phyloP scores from a whole-genome alignment of 202 grass and related monocot species.

The Schoenoplectus tabernaemontani region DNA sequence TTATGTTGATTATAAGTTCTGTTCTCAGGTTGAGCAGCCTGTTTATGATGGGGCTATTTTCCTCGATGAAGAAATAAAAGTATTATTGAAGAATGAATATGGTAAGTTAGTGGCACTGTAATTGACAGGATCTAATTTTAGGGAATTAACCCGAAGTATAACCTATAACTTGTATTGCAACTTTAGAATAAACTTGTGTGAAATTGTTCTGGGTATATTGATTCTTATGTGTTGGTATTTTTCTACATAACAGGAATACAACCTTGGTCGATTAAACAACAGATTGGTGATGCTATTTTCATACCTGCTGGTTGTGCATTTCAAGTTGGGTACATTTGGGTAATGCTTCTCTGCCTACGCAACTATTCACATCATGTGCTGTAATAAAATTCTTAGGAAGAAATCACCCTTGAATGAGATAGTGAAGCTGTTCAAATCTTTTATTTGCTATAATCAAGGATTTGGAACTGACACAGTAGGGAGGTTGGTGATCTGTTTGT shows the following conservation, averaged over 20 bases:
- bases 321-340: slow-evolving; percentile 87
- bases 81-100: slow-evolving; percentile 64
- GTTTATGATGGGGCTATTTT: slow-evolving; percentile 74
- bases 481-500: not conserved
- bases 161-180: not conserved
- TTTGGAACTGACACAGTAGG: not conserved
- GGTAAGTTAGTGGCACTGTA: slow-evolving; percentile 41
- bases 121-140: not conserved
- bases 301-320: slow-evolving; percentile 92
- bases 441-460: not conserved
- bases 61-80: slow-evolving; percentile 65
- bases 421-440: not conserved
- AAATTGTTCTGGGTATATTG: not conserved
- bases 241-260: slow-evolving; percentile 55
- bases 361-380: not conserved
- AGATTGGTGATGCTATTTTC: slow-evolving; percentile 85
- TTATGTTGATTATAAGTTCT: slow-evolving; percentile 28
- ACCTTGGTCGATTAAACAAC: slow-evolving; percentile 68
- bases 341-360: slow-evolving; percentile 20
- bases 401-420: not conserved
- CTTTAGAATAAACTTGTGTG: not conserved
- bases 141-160: not conserved
- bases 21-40: slow-evolving; percentile 44
- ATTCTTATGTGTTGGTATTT: not conserved
- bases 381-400: not conserved